Conservation (phyloP, 2,329 filamentous ascomycete species). For the Balansia obtecta region DNA sequence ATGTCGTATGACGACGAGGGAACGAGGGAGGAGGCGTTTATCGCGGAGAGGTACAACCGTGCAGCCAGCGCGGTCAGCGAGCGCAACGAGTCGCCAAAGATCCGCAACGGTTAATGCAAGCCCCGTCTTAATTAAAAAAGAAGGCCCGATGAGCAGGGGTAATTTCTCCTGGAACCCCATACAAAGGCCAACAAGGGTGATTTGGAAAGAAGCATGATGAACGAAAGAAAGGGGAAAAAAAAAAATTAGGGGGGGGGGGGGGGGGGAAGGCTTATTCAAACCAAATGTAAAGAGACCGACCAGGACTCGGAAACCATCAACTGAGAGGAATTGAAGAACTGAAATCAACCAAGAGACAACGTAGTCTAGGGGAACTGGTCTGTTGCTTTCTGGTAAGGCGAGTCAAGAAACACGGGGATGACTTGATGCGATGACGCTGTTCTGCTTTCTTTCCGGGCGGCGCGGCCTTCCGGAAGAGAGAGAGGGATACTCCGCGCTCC, state of each 20-base stretch:
- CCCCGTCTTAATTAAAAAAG: background rate
- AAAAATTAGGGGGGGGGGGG: too few species aligned
- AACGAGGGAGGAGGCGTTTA: background rate
- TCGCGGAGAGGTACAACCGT: background rate
- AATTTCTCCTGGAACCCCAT: background rate
- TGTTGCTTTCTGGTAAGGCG: too few species aligned
- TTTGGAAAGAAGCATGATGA: background rate
- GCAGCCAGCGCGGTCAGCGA: background rate
- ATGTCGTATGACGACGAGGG: too few species aligned
- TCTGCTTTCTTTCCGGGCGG: too few species aligned
- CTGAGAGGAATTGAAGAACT: background rate
- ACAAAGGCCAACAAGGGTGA: background rate
- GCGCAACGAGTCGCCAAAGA: background rate
- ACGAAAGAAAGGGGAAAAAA: background rate
- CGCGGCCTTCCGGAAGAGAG: too few species aligned
- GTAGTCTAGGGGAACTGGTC: background rate
- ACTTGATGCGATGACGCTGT: too few species aligned
- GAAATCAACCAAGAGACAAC: background rate
- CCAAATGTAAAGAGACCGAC: background rate
- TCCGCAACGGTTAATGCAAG: background rate
- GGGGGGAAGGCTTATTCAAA: background rate
- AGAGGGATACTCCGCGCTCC: too few species aligned
- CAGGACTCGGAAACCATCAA: background rate
- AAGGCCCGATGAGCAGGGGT: conserved; percentile 6
- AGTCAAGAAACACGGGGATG: too few species aligned